Evolutionary conservation across 2,329 filamentous ascomycete species (phyloP).

Genomic region (Exserohilum turcica): DNA sequence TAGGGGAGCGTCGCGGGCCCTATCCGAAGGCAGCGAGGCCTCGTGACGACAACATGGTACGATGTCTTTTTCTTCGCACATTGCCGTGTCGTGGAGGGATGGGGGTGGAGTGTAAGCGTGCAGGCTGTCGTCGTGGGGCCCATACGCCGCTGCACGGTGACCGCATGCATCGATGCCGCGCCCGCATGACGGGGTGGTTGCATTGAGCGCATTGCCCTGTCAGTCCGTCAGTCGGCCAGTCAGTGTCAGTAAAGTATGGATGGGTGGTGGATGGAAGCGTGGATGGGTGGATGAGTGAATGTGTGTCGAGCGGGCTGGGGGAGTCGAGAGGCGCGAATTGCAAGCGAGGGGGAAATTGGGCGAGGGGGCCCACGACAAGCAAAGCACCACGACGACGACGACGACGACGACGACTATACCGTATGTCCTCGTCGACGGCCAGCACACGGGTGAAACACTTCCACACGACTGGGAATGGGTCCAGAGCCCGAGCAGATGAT

Average conservation of each 20-base stretch:
- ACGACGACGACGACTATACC: no score
- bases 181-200: background rate
- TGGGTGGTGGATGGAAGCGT: no score
- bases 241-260: no score
- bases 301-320: no score
- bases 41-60: slow-evolving; percentile 23
- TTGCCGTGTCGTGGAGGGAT: no score
- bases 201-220: no score
- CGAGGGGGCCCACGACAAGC: slow-evolving; percentile 21
- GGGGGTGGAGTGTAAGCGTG: no score
- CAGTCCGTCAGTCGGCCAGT: no score
- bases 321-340: no score
- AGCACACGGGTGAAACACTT: slow-evolving; percentile 20
- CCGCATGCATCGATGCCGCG: slow-evolving; percentile 11
- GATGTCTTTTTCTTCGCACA: slow-evolving; percentile 9
- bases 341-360: slow-evolving; percentile 22
- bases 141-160: slow-evolving; percentile 19
- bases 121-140: background rate
- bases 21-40: slow-evolving; percentile 16
- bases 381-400: no score
- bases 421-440: no score
- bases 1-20: slow-evolving; percentile 15
- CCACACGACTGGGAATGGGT: slow-evolving; percentile 8
- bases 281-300: no score
- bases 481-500: slow-evolving; percentile 15